These are phyloP conservation scores for Pseudogymnoascus sp. DNA, from an alignment of 2,329 filamentous ascomycete genomes.

Conservation along the genomic window DNA sequence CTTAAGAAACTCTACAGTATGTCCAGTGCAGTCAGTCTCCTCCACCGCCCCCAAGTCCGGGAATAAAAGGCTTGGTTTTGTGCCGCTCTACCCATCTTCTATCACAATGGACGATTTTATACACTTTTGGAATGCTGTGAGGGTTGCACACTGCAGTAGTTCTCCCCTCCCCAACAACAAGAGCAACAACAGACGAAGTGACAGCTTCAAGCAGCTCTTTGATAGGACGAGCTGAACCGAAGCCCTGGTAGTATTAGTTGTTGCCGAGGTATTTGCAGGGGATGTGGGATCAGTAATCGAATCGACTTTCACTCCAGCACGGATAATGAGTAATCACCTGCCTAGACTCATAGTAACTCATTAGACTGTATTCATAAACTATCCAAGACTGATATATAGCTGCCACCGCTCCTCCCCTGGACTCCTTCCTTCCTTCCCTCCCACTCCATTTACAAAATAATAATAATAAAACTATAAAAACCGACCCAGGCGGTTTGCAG, in stretches of 20 bases:
- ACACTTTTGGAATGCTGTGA: background rate
- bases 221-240: background rate
- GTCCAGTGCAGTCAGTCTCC: too few relatives aligned
- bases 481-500: background rate
- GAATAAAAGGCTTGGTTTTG: background rate
- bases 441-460: background rate
- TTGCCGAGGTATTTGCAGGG: background rate
- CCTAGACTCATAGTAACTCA: background rate
- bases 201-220: background rate
- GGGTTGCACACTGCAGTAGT: background rate
- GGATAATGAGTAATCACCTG: background rate
- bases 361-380: background rate
- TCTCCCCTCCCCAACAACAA: background rate
- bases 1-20: too few relatives aligned
- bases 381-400: background rate
- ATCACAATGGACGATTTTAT: background rate
- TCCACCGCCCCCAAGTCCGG: background rate
- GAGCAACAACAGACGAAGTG: background rate
- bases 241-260: background rate
- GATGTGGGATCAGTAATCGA: background rate
- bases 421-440: background rate
- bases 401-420: background rate
- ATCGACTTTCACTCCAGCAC: background rate
- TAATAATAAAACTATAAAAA: background rate
- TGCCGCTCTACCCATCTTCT: background rate